A percentile compares a stretch with the other conserved stretches of the same genome.
Evolutionary conservation across 345 rosid genomes (phyloP).

Genomic region (Hibiscus tridactylites): DNA sequence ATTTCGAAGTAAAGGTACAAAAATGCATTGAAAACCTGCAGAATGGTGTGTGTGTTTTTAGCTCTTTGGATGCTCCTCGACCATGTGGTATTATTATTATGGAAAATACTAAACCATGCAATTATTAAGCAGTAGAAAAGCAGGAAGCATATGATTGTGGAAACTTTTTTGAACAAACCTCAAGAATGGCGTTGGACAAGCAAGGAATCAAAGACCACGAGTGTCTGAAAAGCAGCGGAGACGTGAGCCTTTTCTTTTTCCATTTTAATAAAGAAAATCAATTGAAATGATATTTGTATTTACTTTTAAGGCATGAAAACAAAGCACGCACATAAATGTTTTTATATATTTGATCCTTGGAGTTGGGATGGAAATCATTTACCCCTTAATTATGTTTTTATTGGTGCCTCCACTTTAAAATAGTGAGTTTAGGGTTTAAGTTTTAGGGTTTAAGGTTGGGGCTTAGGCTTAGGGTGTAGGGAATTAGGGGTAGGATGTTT

Average conservation of each 20-base stretch:
- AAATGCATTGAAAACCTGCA: background rate
- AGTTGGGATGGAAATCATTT: no score
- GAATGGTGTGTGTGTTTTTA: background rate
- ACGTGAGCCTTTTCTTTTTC: background rate
- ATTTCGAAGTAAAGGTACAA: no score
- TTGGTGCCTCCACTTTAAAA: no score
- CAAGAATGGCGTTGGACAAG: background rate
- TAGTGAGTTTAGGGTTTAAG: no score
- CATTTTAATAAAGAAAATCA: background rate
- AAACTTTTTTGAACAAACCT: constrained; percentile 5
- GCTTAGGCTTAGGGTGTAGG: no score
- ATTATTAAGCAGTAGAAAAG: background rate
- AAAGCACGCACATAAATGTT: background rate
- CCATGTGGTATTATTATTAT: background rate
- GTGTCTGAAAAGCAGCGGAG: background rate
- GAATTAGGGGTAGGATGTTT: no score
- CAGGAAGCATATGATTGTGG: background rate
- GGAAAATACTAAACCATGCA: background rate
- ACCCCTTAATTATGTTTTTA: no score
- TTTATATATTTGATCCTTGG: background rate
- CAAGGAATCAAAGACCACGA: background rate
- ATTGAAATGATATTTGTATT: background rate
- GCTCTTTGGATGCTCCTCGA: background rate
- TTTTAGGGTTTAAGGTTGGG: no score
- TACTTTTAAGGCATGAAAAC: constrained; percentile 1